Conservation (phyloP, 352 stramenopile species). For the Pythium chondricola region DNA sequence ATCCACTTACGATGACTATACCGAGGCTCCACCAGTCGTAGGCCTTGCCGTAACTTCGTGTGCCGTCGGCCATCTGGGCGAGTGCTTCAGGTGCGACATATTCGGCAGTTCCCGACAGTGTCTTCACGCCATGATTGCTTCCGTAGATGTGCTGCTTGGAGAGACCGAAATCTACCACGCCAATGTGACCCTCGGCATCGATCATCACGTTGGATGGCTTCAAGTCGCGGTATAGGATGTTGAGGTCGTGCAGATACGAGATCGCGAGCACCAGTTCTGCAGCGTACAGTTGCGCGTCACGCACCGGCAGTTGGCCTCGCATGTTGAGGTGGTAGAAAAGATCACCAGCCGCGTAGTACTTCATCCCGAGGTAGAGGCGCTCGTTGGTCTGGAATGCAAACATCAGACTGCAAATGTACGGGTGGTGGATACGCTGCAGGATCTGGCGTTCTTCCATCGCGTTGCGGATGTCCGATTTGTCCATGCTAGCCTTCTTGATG, state of each 20-base stretch:
- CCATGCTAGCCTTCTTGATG: constrained; percentile 88
- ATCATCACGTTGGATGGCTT: constrained; percentile 90
- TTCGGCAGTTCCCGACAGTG: constrained; percentile 77
- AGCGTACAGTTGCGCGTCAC: constrained; percentile 67
- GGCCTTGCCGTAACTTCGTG: constrained; percentile 81
- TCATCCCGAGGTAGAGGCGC: constrained; percentile 86
- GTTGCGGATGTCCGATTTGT: constrained; percentile 76
- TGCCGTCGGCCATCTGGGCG: constrained; percentile 70
- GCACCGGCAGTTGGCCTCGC: constrained; percentile 54
- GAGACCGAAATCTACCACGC: constrained; percentile 84
- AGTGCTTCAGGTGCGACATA: constrained; percentile 85
- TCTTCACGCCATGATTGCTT: constrained; percentile 82
- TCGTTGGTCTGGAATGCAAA: constrained; percentile 89
- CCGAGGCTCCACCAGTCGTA: constrained; percentile 90
- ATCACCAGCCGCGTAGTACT: constrained; percentile 85
- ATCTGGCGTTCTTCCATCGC: constrained; percentile 88
- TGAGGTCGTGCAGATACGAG: constrained; percentile 85
- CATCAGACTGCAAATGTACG: constrained; percentile 83
- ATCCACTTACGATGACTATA: constrained; percentile 67
- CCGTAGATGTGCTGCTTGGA: constrained; percentile 88
- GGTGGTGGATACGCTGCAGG: constrained; percentile 82
- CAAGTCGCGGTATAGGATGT: constrained; percentile 85
- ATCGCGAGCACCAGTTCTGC: constrained; percentile 86
- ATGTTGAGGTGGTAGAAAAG: constrained; percentile 88
- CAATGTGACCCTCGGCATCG: constrained; percentile 82